Base-by-base conservation (phyloP, 345 rosid genomes). In the Sonneratia caseolaris region DNA sequence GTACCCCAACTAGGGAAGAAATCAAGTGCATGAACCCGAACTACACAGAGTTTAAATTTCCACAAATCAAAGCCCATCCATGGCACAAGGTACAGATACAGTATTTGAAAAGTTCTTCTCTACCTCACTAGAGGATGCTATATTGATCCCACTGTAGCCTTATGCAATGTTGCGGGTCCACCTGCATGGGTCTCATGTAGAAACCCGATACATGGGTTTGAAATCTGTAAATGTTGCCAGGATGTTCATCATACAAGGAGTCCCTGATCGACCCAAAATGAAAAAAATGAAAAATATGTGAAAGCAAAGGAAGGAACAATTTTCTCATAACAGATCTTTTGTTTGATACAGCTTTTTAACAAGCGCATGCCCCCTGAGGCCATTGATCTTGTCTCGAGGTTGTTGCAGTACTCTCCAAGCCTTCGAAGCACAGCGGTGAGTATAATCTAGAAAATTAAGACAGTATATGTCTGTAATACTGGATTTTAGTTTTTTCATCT, bases 311-410 rank as follows among this genome's bases (percentile, higher is more conserved):
- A 53, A 53, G 22, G n/a, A 21, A 18, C 22, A 19, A 53, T 53
- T 2, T 53, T 19, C 36, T 55, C 32, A 70, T 22, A 38, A 68
- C 59, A 48, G 57, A 35, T 48, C 11, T 43, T 40, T 72, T 69
- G 37, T 65, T 55, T 51, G 73, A 72, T 21, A 56, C 82, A 95
- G 99, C 86, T 95, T 78, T 95, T 95, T 80, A 88, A 89, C 75
- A 95, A 95, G 89, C 89, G 92, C 67, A 94, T 88, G 95, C 98
- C 98, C 71, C 93, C 91, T 7, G 99, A 95, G 83, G 99, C 99
- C 9, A 98, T 92, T 1, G 98, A 95, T 84, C 90, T 95, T 2
- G 98, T 92, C 81, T 95, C 98, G n/a, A 84, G 98, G 73, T 81
- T 95, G 40, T 83, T 95, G 79, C 99, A 95, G 68, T 95, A 95